A percentile compares a stretch with the other conserved stretches of the same genome.
phyloP scores from a whole-genome alignment of 192 early-diverging fungal genomes.

The Chytriomyces sp. region DNA sequence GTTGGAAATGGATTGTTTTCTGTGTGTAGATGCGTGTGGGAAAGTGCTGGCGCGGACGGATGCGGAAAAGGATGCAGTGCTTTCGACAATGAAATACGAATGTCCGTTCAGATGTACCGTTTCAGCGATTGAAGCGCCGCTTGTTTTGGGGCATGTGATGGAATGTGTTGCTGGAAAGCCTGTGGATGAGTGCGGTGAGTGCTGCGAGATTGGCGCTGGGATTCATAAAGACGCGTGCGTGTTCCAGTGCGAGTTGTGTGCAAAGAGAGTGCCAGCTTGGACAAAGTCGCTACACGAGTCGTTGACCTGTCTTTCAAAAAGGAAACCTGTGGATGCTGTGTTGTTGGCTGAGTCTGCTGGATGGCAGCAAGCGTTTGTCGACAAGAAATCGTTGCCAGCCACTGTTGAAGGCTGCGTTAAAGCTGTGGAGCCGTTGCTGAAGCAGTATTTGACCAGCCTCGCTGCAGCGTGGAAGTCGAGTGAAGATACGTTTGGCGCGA shows the following conservation, averaged over 20 bases:
- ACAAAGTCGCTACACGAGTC: slow-evolving; percentile 26
- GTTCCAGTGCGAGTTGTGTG: slow-evolving; percentile 30
- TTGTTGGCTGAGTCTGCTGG: background rate
- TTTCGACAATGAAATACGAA: background rate
- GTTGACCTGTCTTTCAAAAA: slow-evolving; percentile 13
- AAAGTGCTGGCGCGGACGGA: slow-evolving; percentile 26
- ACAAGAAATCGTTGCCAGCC: slow-evolving; percentile 27
- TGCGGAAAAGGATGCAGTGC: slow-evolving; percentile 3
- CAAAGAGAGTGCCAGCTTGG: slow-evolving; percentile 25
- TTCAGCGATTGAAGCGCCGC: slow-evolving; percentile 8
- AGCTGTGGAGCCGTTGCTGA: slow-evolving; percentile 15
- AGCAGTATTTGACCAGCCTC: slow-evolving; percentile 28
- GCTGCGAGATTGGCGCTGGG: slow-evolving; percentile 14
- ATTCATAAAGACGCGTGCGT: slow-evolving; percentile 39
- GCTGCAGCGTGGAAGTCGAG: background rate
- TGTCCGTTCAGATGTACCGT: slow-evolving; percentile 37
- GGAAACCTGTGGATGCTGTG: background rate
- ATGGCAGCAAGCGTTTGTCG: slow-evolving; percentile 44
- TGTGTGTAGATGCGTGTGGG: slow-evolving; percentile 29
- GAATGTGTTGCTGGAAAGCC: slow-evolving; percentile 6
- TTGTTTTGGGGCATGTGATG: background rate
- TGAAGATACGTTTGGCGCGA: slow-evolving; percentile 27
- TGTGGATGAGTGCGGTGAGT: slow-evolving; percentile 29
- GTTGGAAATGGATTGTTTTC: slow-evolving; percentile 22
- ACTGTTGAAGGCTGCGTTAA: slow-evolving; percentile 21